phyloP scores from a whole-genome alignment of 345 rosid species.

The Gossypium longicalyx region DNA sequence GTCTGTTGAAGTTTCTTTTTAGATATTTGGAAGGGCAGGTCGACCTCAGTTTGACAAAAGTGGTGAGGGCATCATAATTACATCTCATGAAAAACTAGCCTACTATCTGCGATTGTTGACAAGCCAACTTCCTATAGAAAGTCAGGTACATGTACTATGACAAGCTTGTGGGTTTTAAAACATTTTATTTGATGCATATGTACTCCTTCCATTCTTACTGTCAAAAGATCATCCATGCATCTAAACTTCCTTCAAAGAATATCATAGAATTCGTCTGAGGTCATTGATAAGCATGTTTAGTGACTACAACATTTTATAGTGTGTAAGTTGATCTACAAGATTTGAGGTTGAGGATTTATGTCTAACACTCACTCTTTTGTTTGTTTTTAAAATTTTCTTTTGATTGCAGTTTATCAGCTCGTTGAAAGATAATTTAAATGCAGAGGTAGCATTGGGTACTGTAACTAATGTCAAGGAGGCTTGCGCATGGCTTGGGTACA shows the following conservation, averaged over 20 bases:
- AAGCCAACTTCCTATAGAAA: slow-evolving; percentile 96
- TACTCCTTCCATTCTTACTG: background rate
- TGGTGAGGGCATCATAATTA: slow-evolving; percentile 97
- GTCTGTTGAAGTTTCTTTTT: slow-evolving; percentile 10
- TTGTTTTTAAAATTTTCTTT: slow-evolving; percentile 1
- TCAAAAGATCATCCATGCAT: background rate
- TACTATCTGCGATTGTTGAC: slow-evolving; percentile 88
- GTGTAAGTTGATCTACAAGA: background rate
- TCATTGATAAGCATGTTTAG: background rate
- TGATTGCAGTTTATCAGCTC: slow-evolving; percentile 81
- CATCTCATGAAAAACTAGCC: slow-evolving; percentile 90
- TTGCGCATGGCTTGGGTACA: slow-evolving; percentile 97
- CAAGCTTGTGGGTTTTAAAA: slow-evolving; percentile 9
- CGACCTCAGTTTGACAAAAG: slow-evolving; percentile 99
- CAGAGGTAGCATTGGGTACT: slow-evolving; percentile 97
- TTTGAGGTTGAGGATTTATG: slow-evolving; percentile 3
- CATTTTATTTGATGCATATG: slow-evolving; percentile 1
- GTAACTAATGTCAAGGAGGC: slow-evolving; percentile 99
- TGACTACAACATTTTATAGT: background rate
- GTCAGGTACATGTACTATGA: slow-evolving; percentile 59
- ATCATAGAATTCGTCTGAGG: background rate
- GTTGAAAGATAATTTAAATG: slow-evolving; percentile 86
- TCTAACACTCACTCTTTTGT: slow-evolving; percentile 3
- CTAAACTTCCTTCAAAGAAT: background rate
- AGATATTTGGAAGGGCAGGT: slow-evolving; percentile 99